These are phyloP conservation scores for Anisogramma anomala DNA, from an alignment of 2,329 filamentous ascomycete species.

Conservation along the genomic window DNA sequence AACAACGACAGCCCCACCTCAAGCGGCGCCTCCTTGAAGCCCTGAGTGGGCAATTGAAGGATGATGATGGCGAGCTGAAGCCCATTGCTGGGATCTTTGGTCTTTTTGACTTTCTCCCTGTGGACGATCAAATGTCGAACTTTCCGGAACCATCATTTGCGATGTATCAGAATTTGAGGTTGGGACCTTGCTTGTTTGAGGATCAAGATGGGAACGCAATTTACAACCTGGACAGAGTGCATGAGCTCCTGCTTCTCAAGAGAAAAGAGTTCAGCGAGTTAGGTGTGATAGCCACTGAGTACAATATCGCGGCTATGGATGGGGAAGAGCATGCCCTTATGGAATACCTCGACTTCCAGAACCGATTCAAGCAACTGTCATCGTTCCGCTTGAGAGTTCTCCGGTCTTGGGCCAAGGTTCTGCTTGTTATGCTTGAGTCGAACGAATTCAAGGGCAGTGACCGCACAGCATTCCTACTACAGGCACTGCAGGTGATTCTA, in stretches of 20 bases:
- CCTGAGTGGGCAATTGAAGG: conserved; percentile 63
- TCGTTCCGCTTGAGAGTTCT: conserved; percentile 55
- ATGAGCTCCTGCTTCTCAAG: conserved; percentile 62
- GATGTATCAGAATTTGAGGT: conserved; percentile 54
- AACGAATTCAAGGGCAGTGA: conserved; percentile 66
- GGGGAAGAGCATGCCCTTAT: conserved; percentile 49
- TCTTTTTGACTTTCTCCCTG: conserved; percentile 74
- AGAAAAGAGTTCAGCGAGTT: conserved; percentile 47
- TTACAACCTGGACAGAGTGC: conserved; percentile 60
- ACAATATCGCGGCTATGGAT: conserved; percentile 40
- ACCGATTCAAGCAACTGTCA: conserved; percentile 48
- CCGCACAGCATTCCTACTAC: conserved; percentile 68
- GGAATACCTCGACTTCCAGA: conserved; percentile 50
- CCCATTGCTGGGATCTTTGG: conserved; percentile 74
- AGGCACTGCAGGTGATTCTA: conserved; percentile 75
- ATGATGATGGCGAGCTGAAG: conserved; percentile 54
- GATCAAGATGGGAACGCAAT: conserved; percentile 45
- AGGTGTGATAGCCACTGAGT: conserved; percentile 36
- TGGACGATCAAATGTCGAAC: conserved; percentile 36
- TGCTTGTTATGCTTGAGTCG: conserved; percentile 71
- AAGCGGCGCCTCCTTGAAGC: conserved; percentile 59
- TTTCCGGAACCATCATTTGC: conserved; percentile 41
- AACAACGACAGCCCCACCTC: conserved; percentile 57
- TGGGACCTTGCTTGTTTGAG: conserved; percentile 51
- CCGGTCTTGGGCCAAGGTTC: conserved; percentile 71